Evolutionary conservation across 768 basidiomycete genomes (phyloP).

Genomic region (Kockovaella imperatae): DNA sequence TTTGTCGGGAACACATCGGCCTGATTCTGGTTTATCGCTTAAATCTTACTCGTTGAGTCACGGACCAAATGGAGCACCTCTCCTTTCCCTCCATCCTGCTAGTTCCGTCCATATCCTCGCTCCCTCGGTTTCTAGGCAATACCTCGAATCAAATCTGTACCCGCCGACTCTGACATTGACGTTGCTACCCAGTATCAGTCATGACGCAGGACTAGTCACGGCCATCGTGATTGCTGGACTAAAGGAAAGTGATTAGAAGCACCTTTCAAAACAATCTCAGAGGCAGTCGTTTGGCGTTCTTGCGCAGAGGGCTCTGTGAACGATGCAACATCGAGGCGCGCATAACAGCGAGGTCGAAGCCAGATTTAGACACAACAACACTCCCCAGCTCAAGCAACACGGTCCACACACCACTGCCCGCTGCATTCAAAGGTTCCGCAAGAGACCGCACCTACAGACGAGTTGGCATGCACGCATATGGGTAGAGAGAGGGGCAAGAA

Average conservation of each 20-base stretch:
- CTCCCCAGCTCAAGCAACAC: neutral
- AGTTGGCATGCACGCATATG: too few species aligned
- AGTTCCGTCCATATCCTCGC: neutral
- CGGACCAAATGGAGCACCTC: neutral
- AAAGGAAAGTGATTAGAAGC: neutral
- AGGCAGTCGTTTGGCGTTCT: too few species aligned
- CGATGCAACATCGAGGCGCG: neutral
- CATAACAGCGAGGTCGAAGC: neutral
- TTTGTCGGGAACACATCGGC: slow-evolving; percentile 1
- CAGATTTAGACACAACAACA: neutral
- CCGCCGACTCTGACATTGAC: neutral
- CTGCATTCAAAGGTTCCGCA: neutral
- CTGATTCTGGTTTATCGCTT: neutral
- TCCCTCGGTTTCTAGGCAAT: neutral
- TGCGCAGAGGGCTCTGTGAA: neutral
- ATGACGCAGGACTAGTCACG: slow-evolving; percentile 33
- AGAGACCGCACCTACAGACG: slow-evolving; percentile 10
- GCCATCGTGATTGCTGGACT: slow-evolving; percentile 29
- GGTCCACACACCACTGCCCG: neutral
- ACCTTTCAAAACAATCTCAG: neutral
- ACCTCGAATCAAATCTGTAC: neutral
- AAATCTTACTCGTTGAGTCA: slow-evolving; percentile 16
- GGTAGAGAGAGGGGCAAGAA: too few species aligned
- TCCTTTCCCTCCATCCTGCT: too few species aligned
- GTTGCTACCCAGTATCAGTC: slow-evolving; percentile 22